These are phyloP conservation scores for Ophioceras dolichostomum DNA, from an alignment of 2,329 filamentous ascomycete genomes.

Conservation along the genomic window DNA sequence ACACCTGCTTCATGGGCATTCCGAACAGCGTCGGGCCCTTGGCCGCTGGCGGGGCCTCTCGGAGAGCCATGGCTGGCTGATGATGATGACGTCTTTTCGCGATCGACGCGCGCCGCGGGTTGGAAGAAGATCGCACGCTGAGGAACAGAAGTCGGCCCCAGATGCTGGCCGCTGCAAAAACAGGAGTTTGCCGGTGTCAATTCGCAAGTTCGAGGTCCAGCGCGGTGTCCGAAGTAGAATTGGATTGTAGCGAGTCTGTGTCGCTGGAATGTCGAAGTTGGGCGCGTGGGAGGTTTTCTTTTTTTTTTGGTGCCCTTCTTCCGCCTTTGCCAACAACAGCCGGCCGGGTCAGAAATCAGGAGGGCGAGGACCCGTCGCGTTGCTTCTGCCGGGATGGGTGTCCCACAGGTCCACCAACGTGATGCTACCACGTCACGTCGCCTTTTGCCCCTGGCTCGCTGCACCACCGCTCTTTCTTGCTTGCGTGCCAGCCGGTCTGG, in stretches of 20 bases:
- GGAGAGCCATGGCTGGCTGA: conserved; percentile 34
- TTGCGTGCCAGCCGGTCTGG: too few species aligned
- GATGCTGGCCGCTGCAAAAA: too few species aligned
- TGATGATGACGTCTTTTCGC: conserved; percentile 8
- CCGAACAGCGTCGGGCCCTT: conserved; percentile 38
- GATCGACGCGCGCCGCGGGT: background rate
- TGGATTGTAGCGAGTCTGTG: background rate
- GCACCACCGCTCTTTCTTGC: background rate
- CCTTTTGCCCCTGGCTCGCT: background rate
- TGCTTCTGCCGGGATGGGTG: background rate
- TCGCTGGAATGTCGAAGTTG: background rate
- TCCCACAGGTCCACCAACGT: background rate
- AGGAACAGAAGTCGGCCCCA: too few species aligned
- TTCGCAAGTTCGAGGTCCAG: background rate
- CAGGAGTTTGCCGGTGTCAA: too few species aligned
- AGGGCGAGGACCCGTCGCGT: background rate
- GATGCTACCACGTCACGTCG: conserved; percentile 1
- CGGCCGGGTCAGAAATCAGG: background rate
- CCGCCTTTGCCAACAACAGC: background rate
- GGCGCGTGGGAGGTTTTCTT: background rate
- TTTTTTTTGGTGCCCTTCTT: background rate
- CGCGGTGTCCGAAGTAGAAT: background rate
- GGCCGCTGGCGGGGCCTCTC: conserved; percentile 23
- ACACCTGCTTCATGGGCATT: conserved; percentile 56
- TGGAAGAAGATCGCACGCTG: background rate